Base-by-base conservation (phyloP, 2,329 filamentous ascomycete genomes). In the Leptodontidium sp. region DNA sequence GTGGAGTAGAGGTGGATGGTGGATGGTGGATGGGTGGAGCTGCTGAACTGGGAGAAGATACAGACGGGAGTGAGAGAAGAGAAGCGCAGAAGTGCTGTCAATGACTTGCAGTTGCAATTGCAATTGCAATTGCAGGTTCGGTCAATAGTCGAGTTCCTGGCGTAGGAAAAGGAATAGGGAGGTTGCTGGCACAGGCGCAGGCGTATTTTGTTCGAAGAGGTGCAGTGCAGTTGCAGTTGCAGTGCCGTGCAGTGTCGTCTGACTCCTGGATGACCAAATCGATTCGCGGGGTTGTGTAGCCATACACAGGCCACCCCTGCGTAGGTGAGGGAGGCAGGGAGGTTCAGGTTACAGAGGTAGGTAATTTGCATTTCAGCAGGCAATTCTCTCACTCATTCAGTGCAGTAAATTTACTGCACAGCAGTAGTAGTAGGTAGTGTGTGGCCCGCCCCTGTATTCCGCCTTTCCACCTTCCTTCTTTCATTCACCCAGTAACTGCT, bases 231-330 rank as follows among this genome's bases (percentile, higher is more conserved):
- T 21, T 21, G 21, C 21, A 12, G 21, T 21, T 43, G 55, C 11
- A 55, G n/a, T 55, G 26, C 40, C 43, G 61, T 49, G 61, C 49
- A 49, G 26, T 63, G 65, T 70, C 68, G 68, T 59, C 61, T 70
- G 68, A 70, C 61, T 61, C 17, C 47, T 40, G n/a, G 61, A 64
- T 43, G 59, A 61, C 55, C 66, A 64, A 64, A 64, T 57, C 55
- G 38, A 50, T 61, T 53, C 65, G 65, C 59, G 59, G 59, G 65
- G 65, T 63, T 58, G 65, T 40, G 35, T 58, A 35, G 57, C 24
- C 50, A 59, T 38, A 62, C 52, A 40, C 59, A 61, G 53, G 61
- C 38, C 38, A 40, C 38, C 38, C 38, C 38, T 40, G 38, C 38
- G 38, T 35, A 35, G 32, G 32, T 35, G 9, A 21, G 21, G 21